phyloP scores from a whole-genome alignment of 768 basidiomycete genomes.

The Naematelia aurantialba region DNA sequence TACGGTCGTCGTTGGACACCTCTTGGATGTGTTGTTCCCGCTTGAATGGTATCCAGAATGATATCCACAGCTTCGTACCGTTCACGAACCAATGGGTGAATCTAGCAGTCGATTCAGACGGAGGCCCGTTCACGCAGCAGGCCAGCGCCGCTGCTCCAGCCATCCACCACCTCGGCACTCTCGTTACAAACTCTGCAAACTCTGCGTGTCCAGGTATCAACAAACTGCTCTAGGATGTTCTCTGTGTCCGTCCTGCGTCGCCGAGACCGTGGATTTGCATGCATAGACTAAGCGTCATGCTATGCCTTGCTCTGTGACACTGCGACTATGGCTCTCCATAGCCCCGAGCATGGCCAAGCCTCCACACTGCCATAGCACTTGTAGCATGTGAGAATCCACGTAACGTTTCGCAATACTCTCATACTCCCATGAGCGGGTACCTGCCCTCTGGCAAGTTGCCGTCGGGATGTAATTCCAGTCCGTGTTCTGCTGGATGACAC shows the following conservation, averaged over 20 bases:
- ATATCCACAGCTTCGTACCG: too few relatives aligned
- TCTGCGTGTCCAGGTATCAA: slow-evolving; percentile 61
- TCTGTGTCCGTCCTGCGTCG: slow-evolving; percentile 14
- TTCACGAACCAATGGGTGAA: too few relatives aligned
- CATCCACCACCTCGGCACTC: slow-evolving; percentile 35
- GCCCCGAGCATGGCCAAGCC: slow-evolving; percentile 72
- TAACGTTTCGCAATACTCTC: too few relatives aligned
- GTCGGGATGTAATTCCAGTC: slow-evolving; percentile 49
- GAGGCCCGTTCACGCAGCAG: too few relatives aligned
- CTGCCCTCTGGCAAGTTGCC: slow-evolving; percentile 54
- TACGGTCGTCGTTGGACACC: too few relatives aligned
- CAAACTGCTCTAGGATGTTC: slow-evolving; percentile 54
- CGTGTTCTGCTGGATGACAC: slow-evolving; percentile 54
- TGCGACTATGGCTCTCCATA: too few relatives aligned
- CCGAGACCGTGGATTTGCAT: slow-evolving; percentile 8
- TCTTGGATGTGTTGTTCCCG: too few relatives aligned
- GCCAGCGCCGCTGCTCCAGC: too few relatives aligned
- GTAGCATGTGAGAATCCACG: too few relatives aligned
- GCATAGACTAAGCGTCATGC: slow-evolving; percentile 55
- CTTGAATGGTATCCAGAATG: too few relatives aligned
- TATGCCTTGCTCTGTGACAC: slow-evolving; percentile 73
- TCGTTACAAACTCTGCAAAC: slow-evolving; percentile 45
- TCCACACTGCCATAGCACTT: slow-evolving; percentile 61
- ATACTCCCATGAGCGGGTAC: too few relatives aligned
- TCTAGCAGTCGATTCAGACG: too few relatives aligned